These are phyloP conservation scores for Russula vinacea DNA, from an alignment of 768 basidiomycete species.

Conservation along the genomic window DNA sequence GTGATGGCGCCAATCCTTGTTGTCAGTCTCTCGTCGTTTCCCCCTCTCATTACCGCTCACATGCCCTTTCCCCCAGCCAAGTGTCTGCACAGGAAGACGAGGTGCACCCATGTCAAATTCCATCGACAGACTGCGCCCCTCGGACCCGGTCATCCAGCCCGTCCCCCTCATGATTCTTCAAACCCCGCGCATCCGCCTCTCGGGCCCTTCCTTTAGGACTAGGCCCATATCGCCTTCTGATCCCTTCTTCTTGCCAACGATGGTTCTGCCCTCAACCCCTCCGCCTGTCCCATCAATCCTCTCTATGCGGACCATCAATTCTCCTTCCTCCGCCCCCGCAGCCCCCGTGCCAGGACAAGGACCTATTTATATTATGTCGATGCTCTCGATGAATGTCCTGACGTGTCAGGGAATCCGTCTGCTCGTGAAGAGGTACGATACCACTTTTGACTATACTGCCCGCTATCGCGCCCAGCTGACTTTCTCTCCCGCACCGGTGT, in stretches of 20 bases:
- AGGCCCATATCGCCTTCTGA: constrained; percentile 27
- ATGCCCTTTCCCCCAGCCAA: constrained; percentile 49
- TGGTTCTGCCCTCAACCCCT: constrained; percentile 2
- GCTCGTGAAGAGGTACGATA: too few relatives aligned
- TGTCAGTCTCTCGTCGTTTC: constrained; percentile 43
- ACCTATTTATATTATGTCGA: too few relatives aligned
- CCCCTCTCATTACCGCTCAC: constrained; percentile 4
- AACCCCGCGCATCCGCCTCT: constrained; percentile 11
- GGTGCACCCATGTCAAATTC: constrained; percentile 80
- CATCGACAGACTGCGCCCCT: constrained; percentile 77
- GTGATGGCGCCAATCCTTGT: constrained; percentile 78
- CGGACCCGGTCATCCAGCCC: constrained; percentile 62
- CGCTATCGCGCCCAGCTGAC: constrained; percentile 51
- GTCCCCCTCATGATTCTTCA: constrained; percentile 18
- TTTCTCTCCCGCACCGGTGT: constrained; percentile 40
- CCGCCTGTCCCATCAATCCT: constrained; percentile 13
- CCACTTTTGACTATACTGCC: constrained; percentile 41
- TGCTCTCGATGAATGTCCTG: too few relatives aligned
- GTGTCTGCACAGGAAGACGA: constrained; percentile 65
- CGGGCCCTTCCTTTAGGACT: constrained; percentile 18
- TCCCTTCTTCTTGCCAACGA: constrained; percentile 16
- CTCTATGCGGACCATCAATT: constrained; percentile 28
- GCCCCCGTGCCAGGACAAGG: constrained; percentile 6
- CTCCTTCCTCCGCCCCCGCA: constrained; percentile 17
- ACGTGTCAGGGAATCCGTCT: too few relatives aligned